These are phyloP conservation scores for Kwoniella dendrophila DNA, from an alignment of 768 basidiomycete genomes.

Conservation along the genomic window DNA sequence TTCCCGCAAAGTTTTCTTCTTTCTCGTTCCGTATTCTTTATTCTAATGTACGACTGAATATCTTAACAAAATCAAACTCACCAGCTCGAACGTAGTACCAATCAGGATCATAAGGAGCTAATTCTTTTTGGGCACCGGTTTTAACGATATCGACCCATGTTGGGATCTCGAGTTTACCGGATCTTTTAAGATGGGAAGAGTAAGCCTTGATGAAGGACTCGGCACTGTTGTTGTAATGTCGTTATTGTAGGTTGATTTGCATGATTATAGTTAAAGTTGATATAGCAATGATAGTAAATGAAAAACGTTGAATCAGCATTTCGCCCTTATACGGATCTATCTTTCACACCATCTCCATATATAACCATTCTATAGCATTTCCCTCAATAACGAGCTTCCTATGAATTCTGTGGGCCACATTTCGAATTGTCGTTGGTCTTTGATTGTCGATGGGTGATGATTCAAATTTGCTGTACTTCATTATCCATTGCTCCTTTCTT, in stretches of 20 bases:
- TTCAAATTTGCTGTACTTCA: background rate
- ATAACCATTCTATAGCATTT: no score
- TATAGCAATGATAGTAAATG: no score
- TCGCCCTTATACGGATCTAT: no score
- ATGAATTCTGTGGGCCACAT: no score
- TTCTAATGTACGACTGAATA: constrained; percentile 1
- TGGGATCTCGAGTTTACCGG: constrained; percentile 98
- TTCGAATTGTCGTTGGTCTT: background rate
- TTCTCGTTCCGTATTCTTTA: background rate
- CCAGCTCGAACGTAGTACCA: constrained; percentile 99
- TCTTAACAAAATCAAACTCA: constrained; percentile 58
- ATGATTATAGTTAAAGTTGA: no score
- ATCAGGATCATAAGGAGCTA: constrained; percentile 97
- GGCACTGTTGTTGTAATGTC: constrained; percentile 63
- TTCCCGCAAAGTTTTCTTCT: no score
- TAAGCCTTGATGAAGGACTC: constrained; percentile 93
- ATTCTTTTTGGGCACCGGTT: constrained; percentile 96
- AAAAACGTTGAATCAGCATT: no score
- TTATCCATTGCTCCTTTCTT: background rate
- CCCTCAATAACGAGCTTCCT: no score
- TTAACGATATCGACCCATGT: constrained; percentile 96
- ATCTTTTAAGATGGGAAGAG: constrained; percentile 93
- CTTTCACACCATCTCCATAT: no score
- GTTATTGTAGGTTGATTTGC: no score
- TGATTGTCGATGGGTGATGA: background rate